A percentile compares a stretch with the other conserved stretches of the same genome.
phyloP scores from a whole-genome alignment of 345 rosid genomes.

The Arabidopsis arenosa region DNA sequence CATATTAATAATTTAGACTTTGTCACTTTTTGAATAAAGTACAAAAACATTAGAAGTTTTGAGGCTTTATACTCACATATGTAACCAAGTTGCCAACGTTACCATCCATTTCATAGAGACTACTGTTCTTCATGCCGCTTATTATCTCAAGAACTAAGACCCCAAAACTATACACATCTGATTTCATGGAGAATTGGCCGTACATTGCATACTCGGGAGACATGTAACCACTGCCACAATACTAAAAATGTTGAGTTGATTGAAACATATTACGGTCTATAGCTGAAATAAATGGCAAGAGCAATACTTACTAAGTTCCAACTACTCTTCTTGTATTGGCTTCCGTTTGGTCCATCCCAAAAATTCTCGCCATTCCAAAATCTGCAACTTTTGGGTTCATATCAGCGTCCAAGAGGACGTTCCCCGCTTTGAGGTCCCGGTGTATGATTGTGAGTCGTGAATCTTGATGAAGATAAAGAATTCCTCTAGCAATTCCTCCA shows the following conservation, averaged over 20 bases:
- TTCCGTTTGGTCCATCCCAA: constrained; percentile 22
- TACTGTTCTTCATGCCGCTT: constrained; percentile 27
- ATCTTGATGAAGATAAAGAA: constrained; percentile 40
- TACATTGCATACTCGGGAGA: constrained; percentile 38
- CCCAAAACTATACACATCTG: constrained; percentile 42
- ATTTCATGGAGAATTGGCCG: constrained; percentile 41
- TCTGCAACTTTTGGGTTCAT: not conserved
- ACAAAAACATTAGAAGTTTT: not conserved
- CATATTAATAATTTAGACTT: not conserved
- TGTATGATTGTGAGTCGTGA: not conserved
- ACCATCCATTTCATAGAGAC: constrained; percentile 6
- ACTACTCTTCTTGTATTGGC: constrained; percentile 20
- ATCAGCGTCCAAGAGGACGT: not conserved
- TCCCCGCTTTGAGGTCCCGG: not conserved
- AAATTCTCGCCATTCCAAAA: not conserved
- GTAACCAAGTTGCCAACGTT: constrained; percentile 17
- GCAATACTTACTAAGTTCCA: constrained; percentile 31
- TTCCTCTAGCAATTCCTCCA: constrained; percentile 22
- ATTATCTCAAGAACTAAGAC: constrained; percentile 36
- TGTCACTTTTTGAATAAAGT: not conserved
- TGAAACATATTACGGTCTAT: too few species aligned
- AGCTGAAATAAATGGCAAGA: too few species aligned
- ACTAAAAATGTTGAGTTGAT: too few species aligned
- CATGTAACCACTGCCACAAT: not conserved
- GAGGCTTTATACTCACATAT: constrained; percentile 31